Conservation (phyloP, 805 yeast species). For the Saccharomyces paradoxus region DNA sequence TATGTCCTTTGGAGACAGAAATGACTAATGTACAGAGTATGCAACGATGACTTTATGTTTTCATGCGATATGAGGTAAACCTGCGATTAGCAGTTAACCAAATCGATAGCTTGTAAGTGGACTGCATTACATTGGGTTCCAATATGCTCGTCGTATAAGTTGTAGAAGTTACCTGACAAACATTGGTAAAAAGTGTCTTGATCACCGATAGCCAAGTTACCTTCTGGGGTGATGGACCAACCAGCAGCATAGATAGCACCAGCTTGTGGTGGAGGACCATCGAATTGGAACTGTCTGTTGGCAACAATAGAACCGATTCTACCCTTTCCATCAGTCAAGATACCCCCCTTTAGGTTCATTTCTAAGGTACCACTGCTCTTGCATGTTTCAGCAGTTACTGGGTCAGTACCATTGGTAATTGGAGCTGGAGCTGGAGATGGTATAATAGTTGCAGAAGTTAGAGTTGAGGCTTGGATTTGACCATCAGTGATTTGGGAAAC, state of each 20-base stretch:
- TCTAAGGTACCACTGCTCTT: slow-evolving; percentile 43
- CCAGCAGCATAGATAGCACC: slow-evolving; percentile 67
- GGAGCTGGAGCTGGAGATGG: slow-evolving; percentile 13
- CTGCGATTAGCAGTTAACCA: slow-evolving; percentile 41
- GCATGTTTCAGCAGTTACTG: slow-evolving; percentile 37
- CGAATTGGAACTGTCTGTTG: slow-evolving; percentile 79
- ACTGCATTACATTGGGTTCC: slow-evolving; percentile 59
- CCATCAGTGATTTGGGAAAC: slow-evolving; percentile 40
- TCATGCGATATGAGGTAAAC: background rate
- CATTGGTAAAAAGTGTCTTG: slow-evolving; percentile 62
- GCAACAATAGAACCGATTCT: slow-evolving; percentile 77
- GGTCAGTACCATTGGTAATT: slow-evolving; percentile 33
- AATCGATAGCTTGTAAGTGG: slow-evolving; percentile 49
- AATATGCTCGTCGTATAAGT: slow-evolving; percentile 57
- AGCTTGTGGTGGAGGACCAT: slow-evolving; percentile 82
- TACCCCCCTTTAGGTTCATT: slow-evolving; percentile 43
- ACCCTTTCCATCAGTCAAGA: slow-evolving; percentile 51
- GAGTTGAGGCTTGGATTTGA: slow-evolving; percentile 37
- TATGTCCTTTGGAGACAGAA: background rate
- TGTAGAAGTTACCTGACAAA: slow-evolving; percentile 67
- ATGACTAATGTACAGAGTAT: slow-evolving; percentile 1
- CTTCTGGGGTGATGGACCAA: slow-evolving; percentile 49
- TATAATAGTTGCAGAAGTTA: slow-evolving; percentile 3
- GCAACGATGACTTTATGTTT: slow-evolving; percentile 1
- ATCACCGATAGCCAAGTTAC: slow-evolving; percentile 57